Conservation (phyloP, 2,329 filamentous ascomycete genomes). For the Monosporascus sp. region DNA sequence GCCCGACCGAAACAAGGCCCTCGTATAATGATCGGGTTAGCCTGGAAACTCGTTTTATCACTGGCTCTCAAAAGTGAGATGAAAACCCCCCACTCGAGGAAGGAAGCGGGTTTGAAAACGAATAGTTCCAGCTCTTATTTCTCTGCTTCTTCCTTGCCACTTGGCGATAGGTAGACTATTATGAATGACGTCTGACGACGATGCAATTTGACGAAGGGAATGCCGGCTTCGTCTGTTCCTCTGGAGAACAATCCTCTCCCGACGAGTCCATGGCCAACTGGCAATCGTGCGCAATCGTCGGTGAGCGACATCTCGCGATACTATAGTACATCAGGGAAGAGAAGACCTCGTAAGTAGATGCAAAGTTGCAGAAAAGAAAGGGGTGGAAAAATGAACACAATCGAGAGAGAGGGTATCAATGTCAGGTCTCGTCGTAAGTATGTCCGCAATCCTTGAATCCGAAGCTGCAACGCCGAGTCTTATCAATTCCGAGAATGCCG, state of each 20-base stretch:
- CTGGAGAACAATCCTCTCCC: no score
- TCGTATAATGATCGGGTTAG: no score
- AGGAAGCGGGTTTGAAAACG: slow-evolving; percentile 1
- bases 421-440: background rate
- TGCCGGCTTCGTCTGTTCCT: background rate
- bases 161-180: slow-evolving; percentile 17
- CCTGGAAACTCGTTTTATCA: background rate
- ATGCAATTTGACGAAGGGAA: slow-evolving; percentile 16
- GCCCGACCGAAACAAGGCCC: no score
- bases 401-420: background rate
- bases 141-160: slow-evolving; percentile 20
- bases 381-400: background rate
- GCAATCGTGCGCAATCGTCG: background rate
- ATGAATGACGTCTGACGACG: slow-evolving; percentile 3
- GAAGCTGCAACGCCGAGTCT: background rate
- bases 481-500: no score
- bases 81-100: slow-evolving; percentile 7
- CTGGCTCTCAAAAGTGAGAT: background rate
- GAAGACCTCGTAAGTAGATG: background rate
- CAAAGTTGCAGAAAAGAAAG: background rate
- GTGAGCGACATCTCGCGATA: background rate
- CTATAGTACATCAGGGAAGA: background rate
- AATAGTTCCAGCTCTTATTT: slow-evolving; percentile 11
- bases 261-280: background rate
- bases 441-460: background rate